phyloP scores from a whole-genome alignment of 306 rosid genomes.

The Luffa aegyptiaca region DNA sequence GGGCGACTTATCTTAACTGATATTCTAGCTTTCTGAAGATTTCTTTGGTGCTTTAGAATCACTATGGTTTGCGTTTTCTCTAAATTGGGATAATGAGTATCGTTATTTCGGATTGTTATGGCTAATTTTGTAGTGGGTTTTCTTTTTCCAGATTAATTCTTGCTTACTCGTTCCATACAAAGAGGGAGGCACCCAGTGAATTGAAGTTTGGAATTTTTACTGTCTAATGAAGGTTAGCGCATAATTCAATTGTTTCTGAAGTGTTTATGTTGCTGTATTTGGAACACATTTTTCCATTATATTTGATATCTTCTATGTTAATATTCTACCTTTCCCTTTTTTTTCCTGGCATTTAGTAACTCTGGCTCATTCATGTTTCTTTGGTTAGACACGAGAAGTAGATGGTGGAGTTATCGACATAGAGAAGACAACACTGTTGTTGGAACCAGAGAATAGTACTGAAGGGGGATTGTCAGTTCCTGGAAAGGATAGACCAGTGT shows the following conservation, averaged over 20 bases:
- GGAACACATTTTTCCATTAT: not conserved
- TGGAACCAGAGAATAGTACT: slow-evolving; percentile 52
- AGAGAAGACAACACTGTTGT: slow-evolving; percentile 34
- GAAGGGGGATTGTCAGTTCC: slow-evolving; percentile 64
- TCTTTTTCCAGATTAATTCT: not conserved
- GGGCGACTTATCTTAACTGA: not conserved
- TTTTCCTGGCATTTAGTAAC: not conserved
- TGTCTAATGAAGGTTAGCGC: not conserved
- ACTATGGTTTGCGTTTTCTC: not conserved
- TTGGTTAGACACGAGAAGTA: slow-evolving; percentile 29
- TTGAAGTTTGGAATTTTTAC: not conserved
- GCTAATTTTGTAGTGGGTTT: not conserved
- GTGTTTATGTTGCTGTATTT: not conserved
- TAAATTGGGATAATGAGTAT: not conserved
- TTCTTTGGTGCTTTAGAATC: not conserved
- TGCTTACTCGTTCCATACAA: not conserved
- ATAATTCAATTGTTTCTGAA: not conserved
- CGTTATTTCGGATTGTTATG: not conserved
- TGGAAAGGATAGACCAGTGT: slow-evolving; percentile 64
- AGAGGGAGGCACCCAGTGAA: not conserved
- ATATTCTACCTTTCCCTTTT: not conserved
- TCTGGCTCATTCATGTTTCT: not conserved
- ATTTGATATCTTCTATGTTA: not conserved
- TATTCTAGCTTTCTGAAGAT: not conserved
- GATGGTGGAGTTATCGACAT: slow-evolving; percentile 37